phyloP scores from a whole-genome alignment of 805 yeast species.

The Barnettozyma salicaria region DNA sequence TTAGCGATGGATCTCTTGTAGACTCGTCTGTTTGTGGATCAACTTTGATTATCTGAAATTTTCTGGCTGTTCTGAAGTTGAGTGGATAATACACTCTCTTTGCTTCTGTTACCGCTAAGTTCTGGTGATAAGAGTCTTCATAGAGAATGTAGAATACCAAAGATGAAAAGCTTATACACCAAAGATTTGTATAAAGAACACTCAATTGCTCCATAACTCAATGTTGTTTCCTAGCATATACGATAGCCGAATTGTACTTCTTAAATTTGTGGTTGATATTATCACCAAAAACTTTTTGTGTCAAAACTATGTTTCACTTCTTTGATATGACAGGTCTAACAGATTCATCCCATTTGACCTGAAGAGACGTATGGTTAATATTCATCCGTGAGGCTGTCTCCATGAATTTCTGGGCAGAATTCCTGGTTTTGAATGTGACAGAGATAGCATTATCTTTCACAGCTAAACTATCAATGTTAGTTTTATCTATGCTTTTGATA shows the following conservation, averaged over 20 bases:
- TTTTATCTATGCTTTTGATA: slow-evolving; percentile 13
- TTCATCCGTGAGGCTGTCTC: slow-evolving; percentile 10
- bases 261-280: too few species aligned
- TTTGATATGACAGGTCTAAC: slow-evolving; percentile 7
- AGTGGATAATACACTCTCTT: slow-evolving; percentile 9
- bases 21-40: not conserved
- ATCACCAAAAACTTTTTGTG: not conserved
- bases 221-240: too few species aligned
- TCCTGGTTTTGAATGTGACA: slow-evolving; percentile 22
- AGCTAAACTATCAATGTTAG: slow-evolving; percentile 10
- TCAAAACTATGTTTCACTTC: slow-evolving; percentile 5
- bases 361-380: slow-evolving; percentile 8
- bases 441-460: slow-evolving; percentile 10
- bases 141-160: slow-evolving; percentile 2
- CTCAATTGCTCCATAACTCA: slow-evolving; percentile 8
- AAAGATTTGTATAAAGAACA: slow-evolving; percentile 4
- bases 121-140: slow-evolving; percentile 1
- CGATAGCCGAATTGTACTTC: too few species aligned
- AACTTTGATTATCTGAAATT: slow-evolving; percentile 5
- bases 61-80: slow-evolving; percentile 2
- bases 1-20: not conserved
- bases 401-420: slow-evolving; percentile 21
- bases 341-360: slow-evolving; percentile 22
- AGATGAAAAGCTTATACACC: slow-evolving; percentile 2
- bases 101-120: slow-evolving; percentile 1